Evolutionary conservation across 140 eudicot genomes (phyloP), one percentile per base, ranked within the genome.

Genomic region (Erigeron philadelphicus): DNA sequence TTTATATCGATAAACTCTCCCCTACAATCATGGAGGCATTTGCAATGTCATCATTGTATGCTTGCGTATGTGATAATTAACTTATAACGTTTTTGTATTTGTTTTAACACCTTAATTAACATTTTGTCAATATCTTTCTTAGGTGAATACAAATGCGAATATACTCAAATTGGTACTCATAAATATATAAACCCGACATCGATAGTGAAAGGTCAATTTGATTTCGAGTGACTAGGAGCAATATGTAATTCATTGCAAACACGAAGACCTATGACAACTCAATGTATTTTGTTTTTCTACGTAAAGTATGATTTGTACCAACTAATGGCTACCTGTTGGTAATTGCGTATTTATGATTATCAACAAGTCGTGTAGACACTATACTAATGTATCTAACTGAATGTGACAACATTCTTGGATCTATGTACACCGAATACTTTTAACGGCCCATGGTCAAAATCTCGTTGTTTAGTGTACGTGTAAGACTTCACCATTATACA

Each of bases 171-270:
- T 53, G n/a, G 67, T 64, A 76, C 45, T 70, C 40, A 63, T 70
- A 76, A 76, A 64, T 70, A 35, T 16, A 5, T 18, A n/a, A 54
- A 63, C 64, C 35, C 21, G 23, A 60, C 72, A 64, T 70, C 35
- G 54, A 64, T 54, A 21, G 72, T 35, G 76, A 76, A 70, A 70
- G 72, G 56, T 70, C 81, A 42, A 54, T 70, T 21, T 70, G 55
- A 63, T 55, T 11, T 60, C 41, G 42, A 68, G 19, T 46, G 49
- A 54, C 72, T 56, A 64, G 68, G 72, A 63, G 54, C 9, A 76
- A 23, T 70, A 68, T 70, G 61, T 59, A 38, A 59, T 21, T 21
- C 21, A 56, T 63, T 70, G 31, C 76, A 70, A 70, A 64, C 56
- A 68, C 11, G 13, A 7, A 48, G 76, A 70, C 63, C 38, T 4